Evolutionary conservation across 176 grass and related monocot genomes (phyloP), one percentile per base, ranked within the genome.

Genomic region (Thinopyrum elongatum): DNA sequence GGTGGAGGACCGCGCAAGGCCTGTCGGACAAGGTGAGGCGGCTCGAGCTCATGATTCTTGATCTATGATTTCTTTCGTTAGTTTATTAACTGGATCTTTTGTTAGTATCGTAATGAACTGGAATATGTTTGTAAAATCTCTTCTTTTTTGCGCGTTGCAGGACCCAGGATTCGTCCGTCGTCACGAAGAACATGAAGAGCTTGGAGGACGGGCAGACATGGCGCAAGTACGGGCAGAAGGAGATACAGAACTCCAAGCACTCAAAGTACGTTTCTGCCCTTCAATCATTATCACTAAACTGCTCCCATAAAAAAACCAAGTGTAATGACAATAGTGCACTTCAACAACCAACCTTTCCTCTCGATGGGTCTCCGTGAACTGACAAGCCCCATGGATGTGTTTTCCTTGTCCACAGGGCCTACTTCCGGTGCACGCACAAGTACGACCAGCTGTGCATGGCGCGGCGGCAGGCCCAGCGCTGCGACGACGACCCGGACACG

Each of bases 401-500:
- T 10, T 13, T 6, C 14, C 27, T 17, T 46, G 12, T 5, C 0
- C 44, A n/a, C 86, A 97, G 95, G 82, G 82, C 88, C 85, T 97
- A 97, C 82, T 97, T 93, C 85, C 82, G 95, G 70, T 97, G 95
- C 92, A 93, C 92, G 6, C 92, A 97, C 92, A 97, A 91, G 90
- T 71, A 49, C 53, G 95, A 97, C 30, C 95, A 97, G 80, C 70
- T 28, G 11, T 97, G 95, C 87, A 4, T 5, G 79, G 95, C 95
- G 34, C 79, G 75, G 74, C 90, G 86, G 86, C 92, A 93, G 62
- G 89, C 88, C 33, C 95, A 97, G 86, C 87, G 74, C 79, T 80
- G 84, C 81, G 89, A 95, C 71, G 82, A 90, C 0, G 91, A 93
- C 61, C 66, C 90, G 13, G 70, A 44, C 0, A 35, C 26, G 3